Conservation (phyloP, 768 basidiomycete genomes). For the Candolleomyces aberdarensis region DNA sequence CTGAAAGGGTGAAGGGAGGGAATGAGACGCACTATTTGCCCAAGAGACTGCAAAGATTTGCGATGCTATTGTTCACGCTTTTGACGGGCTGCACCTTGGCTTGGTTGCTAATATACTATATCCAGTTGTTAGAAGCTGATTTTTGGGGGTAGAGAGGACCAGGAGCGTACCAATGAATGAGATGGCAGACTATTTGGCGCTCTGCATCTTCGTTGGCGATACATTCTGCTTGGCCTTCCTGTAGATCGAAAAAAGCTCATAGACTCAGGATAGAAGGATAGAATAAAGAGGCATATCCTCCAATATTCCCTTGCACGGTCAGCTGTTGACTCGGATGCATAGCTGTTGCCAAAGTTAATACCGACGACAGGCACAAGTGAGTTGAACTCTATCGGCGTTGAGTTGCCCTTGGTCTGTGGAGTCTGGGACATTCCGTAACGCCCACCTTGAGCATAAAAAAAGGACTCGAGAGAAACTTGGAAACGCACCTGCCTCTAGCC, state of each 20-base stretch:
- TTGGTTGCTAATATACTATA: slow-evolving; percentile 92
- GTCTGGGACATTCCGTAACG: background rate
- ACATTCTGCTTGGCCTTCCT: slow-evolving; percentile 92
- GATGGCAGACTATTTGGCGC: slow-evolving; percentile 90
- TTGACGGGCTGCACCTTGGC: slow-evolving; percentile 94
- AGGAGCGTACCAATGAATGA: slow-evolving; percentile 74
- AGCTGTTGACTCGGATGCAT: slow-evolving; percentile 79
- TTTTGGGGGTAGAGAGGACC: background rate
- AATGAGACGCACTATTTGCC: slow-evolving; percentile 72
- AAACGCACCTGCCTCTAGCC: no score
- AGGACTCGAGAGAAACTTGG: no score
- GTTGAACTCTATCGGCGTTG: slow-evolving; percentile 25
- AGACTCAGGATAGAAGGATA: background rate
- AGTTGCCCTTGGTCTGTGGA: background rate
- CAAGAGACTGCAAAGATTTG: slow-evolving; percentile 87
- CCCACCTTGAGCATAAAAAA: background rate
- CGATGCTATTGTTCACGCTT: slow-evolving; percentile 93
- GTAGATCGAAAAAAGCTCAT: background rate
- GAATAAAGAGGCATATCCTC: background rate
- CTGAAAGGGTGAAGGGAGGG: background rate
- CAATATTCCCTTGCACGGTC: slow-evolving; percentile 83
- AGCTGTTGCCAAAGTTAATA: slow-evolving; percentile 95
- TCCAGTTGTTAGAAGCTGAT: slow-evolving; percentile 11
- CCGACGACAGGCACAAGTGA: slow-evolving; percentile 71
- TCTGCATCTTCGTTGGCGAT: slow-evolving; percentile 99